Base-by-base conservation (phyloP, 192 early-diverging fungal species). In the Diversispora epigaea region DNA sequence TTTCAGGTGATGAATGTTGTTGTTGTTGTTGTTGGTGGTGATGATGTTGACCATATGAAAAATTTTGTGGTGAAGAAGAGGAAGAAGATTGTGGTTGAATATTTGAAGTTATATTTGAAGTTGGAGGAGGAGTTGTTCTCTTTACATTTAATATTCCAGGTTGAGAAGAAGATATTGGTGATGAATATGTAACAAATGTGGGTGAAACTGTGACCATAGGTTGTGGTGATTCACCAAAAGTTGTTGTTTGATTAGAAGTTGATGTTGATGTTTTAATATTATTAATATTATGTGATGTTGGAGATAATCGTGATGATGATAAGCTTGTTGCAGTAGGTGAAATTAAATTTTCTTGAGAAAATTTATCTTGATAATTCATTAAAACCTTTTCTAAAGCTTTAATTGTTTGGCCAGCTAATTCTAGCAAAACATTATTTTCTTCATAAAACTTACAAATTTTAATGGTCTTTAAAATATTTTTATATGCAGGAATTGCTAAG, bases 391-490 rank as follows among this genome's bases (percentile, higher is more conserved):
- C 58, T 10, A 73, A 47, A 14, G 32, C 43, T 39, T 49, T 49
- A 39, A 50, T 47, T n/a, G 60, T 73, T 73, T 73, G 58, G 46
- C 56, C n/a, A 3, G 40, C 71, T 8, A 73, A 63, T 41, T 73
- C 71, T 32, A 43, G 22, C 71, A 73, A 62, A 10, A 73, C 43
- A 49, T 54, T 54, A 63, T 73, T 52, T 62, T 62, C 43, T 32
- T 14, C 41, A 61, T 73, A 73, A n/a, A 63, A 73, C 40, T 39
- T 41, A 62, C 25, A 60, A 49, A 73, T 62, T 15, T 49, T 45
- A 32, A 73, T 60, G 10, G 58, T 73, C 47, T 50, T 73, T 19
- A 45, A 10, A 22, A 73, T 63, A 44, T 73, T 63, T 49, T 49
- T 62, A 12, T 73, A 73, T 47, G 71, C 41, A 47, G 17, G 19